A percentile compares a stretch with the other conserved stretches of the same genome.
These are phyloP conservation scores for Trametes cinnabarina DNA, from an alignment of 768 basidiomycete genomes.

Conservation along the genomic window DNA sequence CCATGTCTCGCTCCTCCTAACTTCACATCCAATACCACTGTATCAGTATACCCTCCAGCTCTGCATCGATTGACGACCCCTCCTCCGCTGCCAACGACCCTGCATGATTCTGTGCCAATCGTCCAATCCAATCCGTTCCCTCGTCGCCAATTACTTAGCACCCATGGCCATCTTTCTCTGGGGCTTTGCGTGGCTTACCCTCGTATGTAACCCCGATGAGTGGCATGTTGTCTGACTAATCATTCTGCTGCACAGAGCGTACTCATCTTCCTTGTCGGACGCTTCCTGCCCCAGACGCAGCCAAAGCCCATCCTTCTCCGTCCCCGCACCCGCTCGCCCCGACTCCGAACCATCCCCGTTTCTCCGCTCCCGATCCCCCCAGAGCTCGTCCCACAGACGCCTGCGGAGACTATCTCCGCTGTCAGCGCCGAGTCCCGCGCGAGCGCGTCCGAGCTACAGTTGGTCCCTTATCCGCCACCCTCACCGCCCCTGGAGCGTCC, in stretches of 20 bases:
- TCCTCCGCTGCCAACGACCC: neutral
- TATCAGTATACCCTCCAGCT: constrained; percentile 2
- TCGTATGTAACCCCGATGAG: neutral
- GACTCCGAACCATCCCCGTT: neutral
- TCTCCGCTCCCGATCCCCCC: neutral
- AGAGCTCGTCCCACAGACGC: neutral
- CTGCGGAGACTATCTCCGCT: neutral
- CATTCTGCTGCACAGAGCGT: constrained; percentile 4
- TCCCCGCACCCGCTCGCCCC: neutral
- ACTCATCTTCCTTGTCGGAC: constrained; percentile 9
- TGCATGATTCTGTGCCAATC: neutral
- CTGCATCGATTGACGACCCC: neutral
- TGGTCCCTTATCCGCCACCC: neutral
- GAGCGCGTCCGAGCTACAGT: neutral
- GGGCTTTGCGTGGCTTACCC: constrained; percentile 9
- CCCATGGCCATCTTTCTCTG: constrained; percentile 12
- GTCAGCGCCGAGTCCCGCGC: neutral
- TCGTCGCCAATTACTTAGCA: neutral
- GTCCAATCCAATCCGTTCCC: neutral
- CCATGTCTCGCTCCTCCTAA: constrained; percentile 1
- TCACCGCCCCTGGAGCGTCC: neutral
- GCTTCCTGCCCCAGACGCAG: constrained; percentile 1
- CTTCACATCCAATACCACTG: neutral
- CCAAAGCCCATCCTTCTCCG: neutral
- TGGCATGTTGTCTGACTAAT: neutral